Conservation (phyloP, 495 filamentous ascomycete genomes). For the Aspergillus indologenus region DNA sequence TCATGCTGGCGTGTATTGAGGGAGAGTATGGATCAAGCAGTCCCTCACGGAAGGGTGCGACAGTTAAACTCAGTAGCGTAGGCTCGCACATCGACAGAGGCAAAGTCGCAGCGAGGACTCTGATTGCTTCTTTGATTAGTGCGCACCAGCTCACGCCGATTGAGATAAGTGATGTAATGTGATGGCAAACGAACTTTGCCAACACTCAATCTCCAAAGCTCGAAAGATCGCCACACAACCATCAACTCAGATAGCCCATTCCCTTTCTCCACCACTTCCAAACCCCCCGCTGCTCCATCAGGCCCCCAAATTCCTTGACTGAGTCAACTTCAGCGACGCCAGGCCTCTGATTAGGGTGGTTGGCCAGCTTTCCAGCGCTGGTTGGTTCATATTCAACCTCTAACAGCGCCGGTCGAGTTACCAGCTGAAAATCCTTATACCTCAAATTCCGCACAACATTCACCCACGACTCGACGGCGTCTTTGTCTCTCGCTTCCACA, state of each 20-base stretch:
- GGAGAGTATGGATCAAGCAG: too few species aligned
- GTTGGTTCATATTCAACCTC: constrained; percentile 11
- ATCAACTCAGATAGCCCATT: constrained; percentile 45
- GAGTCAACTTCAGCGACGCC: constrained; percentile 38
- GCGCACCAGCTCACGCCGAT: not conserved
- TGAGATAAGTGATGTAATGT: not conserved
- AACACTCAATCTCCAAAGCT: not conserved
- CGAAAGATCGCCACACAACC: not conserved
- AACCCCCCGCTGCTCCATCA: constrained; percentile 41
- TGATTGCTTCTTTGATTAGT: not conserved
- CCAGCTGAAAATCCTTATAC: constrained; percentile 52
- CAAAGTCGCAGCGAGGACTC: too few species aligned
- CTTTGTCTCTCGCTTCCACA: constrained; percentile 57
- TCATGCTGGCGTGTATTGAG: too few species aligned
- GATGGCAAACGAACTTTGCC: not conserved
- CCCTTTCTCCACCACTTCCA: constrained; percentile 49
- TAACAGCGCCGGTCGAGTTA: constrained; percentile 33
- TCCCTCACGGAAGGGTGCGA: too few species aligned
- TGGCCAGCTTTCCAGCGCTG: not conserved
- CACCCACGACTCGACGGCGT: constrained; percentile 53
- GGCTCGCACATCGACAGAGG: too few species aligned
- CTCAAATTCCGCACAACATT: constrained; percentile 47
- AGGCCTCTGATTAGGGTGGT: not conserved
- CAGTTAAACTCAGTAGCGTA: too few species aligned
- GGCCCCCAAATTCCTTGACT: constrained; percentile 46